Evolutionary conservation across 2,329 filamentous ascomycete genomes (phyloP).

Genomic region (Ambrosiella cleistominuta): DNA sequence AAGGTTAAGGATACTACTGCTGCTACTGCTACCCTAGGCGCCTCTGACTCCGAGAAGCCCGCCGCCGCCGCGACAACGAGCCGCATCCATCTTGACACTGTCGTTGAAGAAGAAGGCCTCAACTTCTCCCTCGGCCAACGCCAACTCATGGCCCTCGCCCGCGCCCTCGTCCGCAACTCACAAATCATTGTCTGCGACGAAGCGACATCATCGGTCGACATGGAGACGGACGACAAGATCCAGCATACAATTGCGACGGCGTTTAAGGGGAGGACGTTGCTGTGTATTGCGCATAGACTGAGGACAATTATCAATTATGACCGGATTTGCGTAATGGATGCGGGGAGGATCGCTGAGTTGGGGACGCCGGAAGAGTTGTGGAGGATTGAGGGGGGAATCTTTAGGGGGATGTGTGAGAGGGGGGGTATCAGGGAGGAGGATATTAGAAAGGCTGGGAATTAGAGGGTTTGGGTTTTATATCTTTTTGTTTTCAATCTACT

Average conservation of each 20-base stretch:
- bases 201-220: conserved; percentile 81
- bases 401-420: conserved; percentile 75
- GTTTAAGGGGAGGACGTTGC: conserved; percentile 70
- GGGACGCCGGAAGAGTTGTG: conserved; percentile 61
- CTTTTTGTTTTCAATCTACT: not conserved
- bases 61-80: not conserved
- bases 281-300: conserved; percentile 84
- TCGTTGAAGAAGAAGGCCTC: conserved; percentile 83
- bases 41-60: conserved; percentile 12
- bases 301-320: conserved; percentile 90
- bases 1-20: conserved; percentile 11
- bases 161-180: conserved; percentile 70
- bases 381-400: conserved; percentile 53
- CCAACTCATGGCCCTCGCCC: conserved; percentile 84
- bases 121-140: conserved; percentile 93
- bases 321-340: conserved; percentile 91
- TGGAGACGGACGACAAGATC: conserved; percentile 93
- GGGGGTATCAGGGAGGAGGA: conserved; percentile 53
- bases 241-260: conserved; percentile 72
- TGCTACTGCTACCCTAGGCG: not conserved
- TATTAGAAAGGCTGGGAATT: conserved; percentile 19
- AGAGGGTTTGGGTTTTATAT: not conserved
- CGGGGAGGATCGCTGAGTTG: conserved; percentile 71
- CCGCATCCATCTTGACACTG: conserved; percentile 64
- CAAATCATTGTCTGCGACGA: conserved; percentile 96